These are phyloP conservation scores for Kentomonas sorsogonicus DNA, from an alignment of 208 protist species.

Conservation along the genomic window DNA sequence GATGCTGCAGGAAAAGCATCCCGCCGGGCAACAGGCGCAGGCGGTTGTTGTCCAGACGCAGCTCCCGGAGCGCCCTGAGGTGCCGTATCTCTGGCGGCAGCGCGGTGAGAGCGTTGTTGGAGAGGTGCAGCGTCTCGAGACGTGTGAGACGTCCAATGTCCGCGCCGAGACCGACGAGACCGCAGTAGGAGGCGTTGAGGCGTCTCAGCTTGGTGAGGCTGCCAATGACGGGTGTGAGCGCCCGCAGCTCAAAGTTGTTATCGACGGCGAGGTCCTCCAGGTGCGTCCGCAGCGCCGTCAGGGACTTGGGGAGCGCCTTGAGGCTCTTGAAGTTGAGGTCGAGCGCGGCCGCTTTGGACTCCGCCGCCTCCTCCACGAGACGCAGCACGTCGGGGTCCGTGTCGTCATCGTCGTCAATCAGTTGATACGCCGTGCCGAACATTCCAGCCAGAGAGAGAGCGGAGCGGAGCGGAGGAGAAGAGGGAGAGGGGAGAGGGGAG, in stretches of 20 bases:
- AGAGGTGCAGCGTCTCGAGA: slow-evolving; percentile 61
- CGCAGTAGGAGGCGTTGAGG: slow-evolving; percentile 65
- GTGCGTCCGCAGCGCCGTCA: slow-evolving; percentile 46
- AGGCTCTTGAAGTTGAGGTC: slow-evolving; percentile 47
- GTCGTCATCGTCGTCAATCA: slow-evolving; percentile 1
- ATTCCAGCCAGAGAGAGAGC: slow-evolving; percentile 1
- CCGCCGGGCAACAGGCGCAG: slow-evolving; percentile 63
- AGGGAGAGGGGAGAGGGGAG: slow-evolving; percentile 3
- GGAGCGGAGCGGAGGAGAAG: slow-evolving; percentile 2
- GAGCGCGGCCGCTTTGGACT: slow-evolving; percentile 36
- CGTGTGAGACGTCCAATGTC: slow-evolving; percentile 69
- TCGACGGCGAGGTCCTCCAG: slow-evolving; percentile 75
- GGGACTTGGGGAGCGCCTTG: slow-evolving; percentile 17
- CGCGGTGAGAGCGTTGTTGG: slow-evolving; percentile 58
- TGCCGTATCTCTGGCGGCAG: slow-evolving; percentile 52
- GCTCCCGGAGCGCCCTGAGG: slow-evolving; percentile 42
- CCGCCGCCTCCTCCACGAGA: slow-evolving; percentile 39
- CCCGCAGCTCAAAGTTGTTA: slow-evolving; percentile 70
- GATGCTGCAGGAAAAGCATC: slow-evolving; percentile 61
- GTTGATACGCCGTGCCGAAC: slow-evolving; percentile 3
- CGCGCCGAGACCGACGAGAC: slow-evolving; percentile 41
- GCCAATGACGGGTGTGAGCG: slow-evolving; percentile 45
- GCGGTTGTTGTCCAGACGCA: slow-evolving; percentile 50
- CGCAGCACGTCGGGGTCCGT: slow-evolving; percentile 17
- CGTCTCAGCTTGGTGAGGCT: slow-evolving; percentile 60